Evolutionary conservation across 108 stramenopile genomes (phyloP).

Genomic region (Fistulifera pelliculosa): DNA sequence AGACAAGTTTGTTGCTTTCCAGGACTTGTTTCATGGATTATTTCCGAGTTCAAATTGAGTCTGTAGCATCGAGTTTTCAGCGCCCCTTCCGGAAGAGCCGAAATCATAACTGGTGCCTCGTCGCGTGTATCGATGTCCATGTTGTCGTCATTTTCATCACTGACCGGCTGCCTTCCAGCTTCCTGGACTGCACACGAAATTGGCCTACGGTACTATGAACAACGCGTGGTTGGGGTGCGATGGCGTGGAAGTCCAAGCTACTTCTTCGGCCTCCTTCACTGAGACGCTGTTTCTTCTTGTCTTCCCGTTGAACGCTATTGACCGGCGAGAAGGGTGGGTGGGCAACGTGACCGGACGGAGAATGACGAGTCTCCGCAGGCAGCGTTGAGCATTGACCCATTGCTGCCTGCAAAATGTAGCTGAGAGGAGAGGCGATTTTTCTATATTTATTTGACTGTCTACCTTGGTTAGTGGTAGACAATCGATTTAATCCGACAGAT

Average conservation of each 20-base stretch:
- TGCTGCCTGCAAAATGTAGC: conserved; percentile 58
- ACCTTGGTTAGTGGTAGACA: conserved; percentile 2
- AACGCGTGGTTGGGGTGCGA: background rate
- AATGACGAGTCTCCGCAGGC: conserved; percentile 40
- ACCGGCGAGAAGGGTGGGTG: background rate
- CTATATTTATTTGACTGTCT: background rate
- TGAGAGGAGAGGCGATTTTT: conserved; percentile 41
- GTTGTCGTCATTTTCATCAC: conserved; percentile 11
- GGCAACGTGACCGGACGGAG: conserved; percentile 2
- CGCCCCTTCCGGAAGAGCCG: conserved; percentile 37
- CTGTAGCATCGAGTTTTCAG: conserved; percentile 64
- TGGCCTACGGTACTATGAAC: no score
- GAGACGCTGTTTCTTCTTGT: conserved; percentile 7
- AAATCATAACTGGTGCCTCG: conserved; percentile 8
- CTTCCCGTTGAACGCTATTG: background rate
- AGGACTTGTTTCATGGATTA: conserved; percentile 8
- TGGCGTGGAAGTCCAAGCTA: conserved; percentile 9
- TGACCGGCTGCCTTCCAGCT: no score
- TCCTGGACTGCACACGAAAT: no score
- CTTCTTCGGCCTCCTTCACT: conserved; percentile 4
- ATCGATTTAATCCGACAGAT: background rate
- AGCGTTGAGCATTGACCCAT: conserved; percentile 71
- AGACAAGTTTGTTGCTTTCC: conserved; percentile 7
- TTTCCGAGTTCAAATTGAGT: conserved; percentile 58
- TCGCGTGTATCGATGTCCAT: conserved; percentile 41